These are phyloP conservation scores for Aspergillus carbonarius DNA, from an alignment of 2,329 filamentous ascomycete species.

Conservation along the genomic window DNA sequence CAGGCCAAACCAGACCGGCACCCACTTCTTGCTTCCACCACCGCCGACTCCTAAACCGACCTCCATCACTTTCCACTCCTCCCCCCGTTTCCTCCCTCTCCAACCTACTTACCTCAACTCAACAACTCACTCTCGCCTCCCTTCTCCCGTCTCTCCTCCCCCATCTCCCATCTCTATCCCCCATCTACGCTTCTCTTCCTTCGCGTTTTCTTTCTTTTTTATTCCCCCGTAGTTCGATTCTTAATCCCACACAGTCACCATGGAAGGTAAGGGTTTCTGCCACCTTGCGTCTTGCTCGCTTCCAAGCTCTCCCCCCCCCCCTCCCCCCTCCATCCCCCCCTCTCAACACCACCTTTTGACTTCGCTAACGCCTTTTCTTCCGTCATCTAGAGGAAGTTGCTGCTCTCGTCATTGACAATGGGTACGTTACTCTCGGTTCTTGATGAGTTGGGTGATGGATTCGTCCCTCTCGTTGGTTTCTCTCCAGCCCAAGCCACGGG, in stretches of 20 bases:
- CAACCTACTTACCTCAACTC: slow-evolving; percentile 23
- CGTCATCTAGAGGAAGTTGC: slow-evolving; percentile 90
- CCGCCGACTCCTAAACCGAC: neutral
- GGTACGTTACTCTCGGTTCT: slow-evolving; percentile 66
- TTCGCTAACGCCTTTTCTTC: slow-evolving; percentile 39
- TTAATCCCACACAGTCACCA: slow-evolving; percentile 47
- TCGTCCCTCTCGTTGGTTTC: slow-evolving; percentile 6
- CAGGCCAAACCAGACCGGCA: neutral
- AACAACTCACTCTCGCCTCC: slow-evolving; percentile 22
- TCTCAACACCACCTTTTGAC: slow-evolving; percentile 9
- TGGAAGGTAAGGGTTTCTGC: slow-evolving; percentile 62
- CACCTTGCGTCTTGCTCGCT: slow-evolving; percentile 26
- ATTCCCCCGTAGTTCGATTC: slow-evolving; percentile 33
- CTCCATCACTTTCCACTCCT: slow-evolving; percentile 8
- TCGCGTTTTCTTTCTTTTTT: slow-evolving; percentile 30
- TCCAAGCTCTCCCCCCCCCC: slow-evolving; percentile 12
- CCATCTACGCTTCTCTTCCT: slow-evolving; percentile 37
- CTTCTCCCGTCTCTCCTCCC: slow-evolving; percentile 20
- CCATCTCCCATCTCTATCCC: slow-evolving; percentile 39
- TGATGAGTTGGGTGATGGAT: slow-evolving; percentile 16
- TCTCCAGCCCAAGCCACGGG: slow-evolving; percentile 5
- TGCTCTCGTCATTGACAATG: slow-evolving; percentile 99
- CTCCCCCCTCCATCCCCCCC: neutral
- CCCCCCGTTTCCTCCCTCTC: slow-evolving; percentile 12
- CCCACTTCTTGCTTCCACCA: neutral